Percentiles rank a stretch among this genome's conserved stretches.
These are phyloP conservation scores for Penicillium palitans DNA, from an alignment of 2,329 filamentous ascomycete species.

Conservation along the genomic window DNA sequence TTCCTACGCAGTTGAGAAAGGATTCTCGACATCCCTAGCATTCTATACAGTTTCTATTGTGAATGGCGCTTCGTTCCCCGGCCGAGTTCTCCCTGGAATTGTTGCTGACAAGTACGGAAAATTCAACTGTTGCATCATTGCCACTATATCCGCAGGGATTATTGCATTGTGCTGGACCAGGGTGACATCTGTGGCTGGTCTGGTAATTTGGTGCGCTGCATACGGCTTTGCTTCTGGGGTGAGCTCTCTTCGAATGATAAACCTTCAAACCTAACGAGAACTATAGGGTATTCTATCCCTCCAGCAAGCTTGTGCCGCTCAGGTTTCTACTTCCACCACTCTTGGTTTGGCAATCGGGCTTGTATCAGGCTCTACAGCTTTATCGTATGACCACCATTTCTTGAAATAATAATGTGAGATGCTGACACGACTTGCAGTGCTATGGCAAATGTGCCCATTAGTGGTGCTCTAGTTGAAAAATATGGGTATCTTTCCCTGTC, in stretches of 20 bases:
- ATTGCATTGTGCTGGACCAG: conserved; percentile 50
- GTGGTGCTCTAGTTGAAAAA: conserved; percentile 41
- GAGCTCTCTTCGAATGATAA: conserved; percentile 1
- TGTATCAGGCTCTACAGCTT: conserved; percentile 43
- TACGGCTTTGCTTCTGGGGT: conserved; percentile 53
- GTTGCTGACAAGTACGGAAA: conserved; percentile 38
- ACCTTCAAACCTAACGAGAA: background rate
- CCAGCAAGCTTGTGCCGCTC: conserved; percentile 49
- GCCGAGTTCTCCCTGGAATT: conserved; percentile 39
- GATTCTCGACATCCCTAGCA: conserved; percentile 32
- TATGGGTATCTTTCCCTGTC: conserved; percentile 46
- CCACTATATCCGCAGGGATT: conserved; percentile 36
- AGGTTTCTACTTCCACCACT: conserved; percentile 41
- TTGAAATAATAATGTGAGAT: background rate
- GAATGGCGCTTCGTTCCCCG: conserved; percentile 42
- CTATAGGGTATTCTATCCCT: conserved; percentile 49
- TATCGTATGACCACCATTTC: conserved; percentile 40
- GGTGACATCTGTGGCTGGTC: conserved; percentile 44
- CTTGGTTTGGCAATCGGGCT: conserved; percentile 48
- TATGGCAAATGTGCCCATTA: conserved; percentile 46
- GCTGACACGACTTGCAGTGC: conserved; percentile 28
- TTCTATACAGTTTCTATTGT: conserved; percentile 44
- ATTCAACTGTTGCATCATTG: conserved; percentile 36
- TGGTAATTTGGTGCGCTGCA: conserved; percentile 47
- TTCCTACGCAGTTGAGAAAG: conserved; percentile 30